These are phyloP conservation scores for Pelargonium australe DNA, from an alignment of 441 rosid genomes.

Conservation along the genomic window DNA sequence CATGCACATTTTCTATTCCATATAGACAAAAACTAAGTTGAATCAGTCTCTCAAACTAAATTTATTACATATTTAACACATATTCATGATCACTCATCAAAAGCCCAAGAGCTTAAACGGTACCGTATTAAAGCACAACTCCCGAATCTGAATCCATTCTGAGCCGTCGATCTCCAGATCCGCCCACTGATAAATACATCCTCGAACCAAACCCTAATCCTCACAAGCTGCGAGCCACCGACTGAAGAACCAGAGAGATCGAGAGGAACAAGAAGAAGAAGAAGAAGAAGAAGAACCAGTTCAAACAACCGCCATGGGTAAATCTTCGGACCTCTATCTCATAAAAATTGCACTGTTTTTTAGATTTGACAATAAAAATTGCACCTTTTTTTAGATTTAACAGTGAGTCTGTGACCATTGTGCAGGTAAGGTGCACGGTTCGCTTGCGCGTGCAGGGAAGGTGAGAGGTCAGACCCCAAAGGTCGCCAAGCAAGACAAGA, in stretches of 20 bases:
- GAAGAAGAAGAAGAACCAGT: not conserved
- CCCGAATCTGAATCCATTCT: not conserved
- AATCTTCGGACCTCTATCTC: not conserved
- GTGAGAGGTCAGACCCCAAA: constrained; percentile 17
- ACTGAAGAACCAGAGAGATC: not conserved
- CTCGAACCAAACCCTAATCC: not conserved
- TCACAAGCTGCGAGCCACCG: not conserved
- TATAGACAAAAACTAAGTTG: no score
- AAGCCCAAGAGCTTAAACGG: not conserved
- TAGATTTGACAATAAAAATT: no score
- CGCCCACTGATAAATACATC: not conserved
- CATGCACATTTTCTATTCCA: no score
- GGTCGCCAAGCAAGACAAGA: constrained; percentile 21
- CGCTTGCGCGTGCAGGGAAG: constrained; percentile 22
- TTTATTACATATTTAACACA: no score
- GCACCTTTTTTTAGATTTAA: not conserved
- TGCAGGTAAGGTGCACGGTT: constrained; percentile 20
- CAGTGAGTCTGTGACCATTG: not conserved
- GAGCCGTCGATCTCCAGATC: constrained; percentile 8
- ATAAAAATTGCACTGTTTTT: not conserved
- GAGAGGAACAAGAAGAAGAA: not conserved
- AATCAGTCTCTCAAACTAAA: no score
- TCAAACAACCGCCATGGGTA: not conserved
- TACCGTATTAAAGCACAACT: not conserved
- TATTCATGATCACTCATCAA: no score